Evolutionary conservation across 2,329 filamentous ascomycete species (phyloP).

Genomic region (Phaeomoniella chlamydospora): DNA sequence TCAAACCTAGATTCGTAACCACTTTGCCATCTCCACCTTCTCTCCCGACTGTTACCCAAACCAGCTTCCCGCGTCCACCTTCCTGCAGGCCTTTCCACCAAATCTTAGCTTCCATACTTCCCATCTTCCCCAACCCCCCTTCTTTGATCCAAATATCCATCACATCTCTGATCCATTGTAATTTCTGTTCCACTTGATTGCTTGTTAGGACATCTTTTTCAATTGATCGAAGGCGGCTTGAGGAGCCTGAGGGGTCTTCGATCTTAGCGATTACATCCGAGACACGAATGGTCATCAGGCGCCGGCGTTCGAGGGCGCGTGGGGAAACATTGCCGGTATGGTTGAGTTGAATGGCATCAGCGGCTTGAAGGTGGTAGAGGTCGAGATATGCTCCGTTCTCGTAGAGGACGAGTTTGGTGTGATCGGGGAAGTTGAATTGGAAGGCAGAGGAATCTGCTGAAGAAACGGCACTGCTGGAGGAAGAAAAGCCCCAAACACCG

Average conservation of each 20-base stretch:
- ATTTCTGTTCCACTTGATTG: conserved; percentile 28
- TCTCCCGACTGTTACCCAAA: conserved; percentile 35
- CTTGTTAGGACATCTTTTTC: conserved; percentile 28
- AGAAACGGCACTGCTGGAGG: conserved; percentile 15
- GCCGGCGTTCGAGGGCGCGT: conserved; percentile 19
- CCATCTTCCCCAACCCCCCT: conserved; percentile 15
- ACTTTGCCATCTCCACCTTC: conserved; percentile 32
- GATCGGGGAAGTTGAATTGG: conserved; percentile 38
- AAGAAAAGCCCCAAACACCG: conserved; percentile 37
- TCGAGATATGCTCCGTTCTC: conserved; percentile 17
- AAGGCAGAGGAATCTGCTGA: conserved; percentile 16
- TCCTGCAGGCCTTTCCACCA: conserved; percentile 18
- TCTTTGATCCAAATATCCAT: conserved; percentile 16
- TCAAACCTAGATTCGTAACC: too few species aligned
- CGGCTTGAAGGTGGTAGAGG: conserved; percentile 32
- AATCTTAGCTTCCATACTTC: conserved; percentile 10
- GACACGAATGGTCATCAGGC: conserved; percentile 11
- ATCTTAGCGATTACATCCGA: conserved; percentile 9
- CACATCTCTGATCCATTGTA: conserved; percentile 28
- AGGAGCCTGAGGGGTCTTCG: neutral
- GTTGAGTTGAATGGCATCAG: conserved; percentile 26
- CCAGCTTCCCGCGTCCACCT: conserved; percentile 30
- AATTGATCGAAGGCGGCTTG: conserved; percentile 7
- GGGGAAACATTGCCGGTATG: conserved; percentile 24
- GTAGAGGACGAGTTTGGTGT: conserved; percentile 33